Evolutionary conservation across 1,284 basidiomycete species (phyloP), one percentile per base, ranked within the genome.

Genomic region (Cryptococcus floricola): DNA sequence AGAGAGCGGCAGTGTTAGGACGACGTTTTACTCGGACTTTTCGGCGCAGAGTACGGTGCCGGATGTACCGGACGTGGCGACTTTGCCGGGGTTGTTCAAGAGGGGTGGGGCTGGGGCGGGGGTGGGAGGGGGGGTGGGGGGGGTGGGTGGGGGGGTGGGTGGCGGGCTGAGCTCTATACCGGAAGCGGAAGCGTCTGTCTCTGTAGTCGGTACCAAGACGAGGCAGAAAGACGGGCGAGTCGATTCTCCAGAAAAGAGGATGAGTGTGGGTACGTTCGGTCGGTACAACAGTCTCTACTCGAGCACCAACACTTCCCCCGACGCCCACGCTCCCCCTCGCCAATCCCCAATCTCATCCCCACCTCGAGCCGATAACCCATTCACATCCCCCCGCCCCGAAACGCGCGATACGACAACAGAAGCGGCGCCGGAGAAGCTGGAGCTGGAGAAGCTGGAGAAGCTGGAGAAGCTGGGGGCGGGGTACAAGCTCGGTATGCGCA

Each of bases 1-100:
- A 2, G 41, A 42, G 2, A 14, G n/a, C 8, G 31, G 1, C 31
- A 34, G 31, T 3, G 31, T 34, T 0, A 23, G 58, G 12, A 57
- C 54, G 0, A 60, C 58, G 16, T 50, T 57, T 8, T 60, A 54
- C 46, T 60, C 58, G 8, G 58, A 60, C 52, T 60, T 57, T 23
- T 57, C 54, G 12, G 58, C 58, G 28, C 54, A 52, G 4, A 56
- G 54, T 6, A 60, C 58, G 1, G 46, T 60, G 13, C 58, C 58
- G 5, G 58, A 60, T 25, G 46, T 60, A 10, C 48, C 43, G 14
- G 58, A 60, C 48, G 41, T 50, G 5, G 41, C 47, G 13, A 37
- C 48, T 13, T 23, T 60, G 37, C 58, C 58, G 8, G 39, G 49
- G 10, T 48, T 55, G 1, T 60, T 60, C 49, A 54, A 53, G n/a